Conservation (phyloP, 768 basidiomycete species). For the Thelephora aurantiotincta region DNA sequence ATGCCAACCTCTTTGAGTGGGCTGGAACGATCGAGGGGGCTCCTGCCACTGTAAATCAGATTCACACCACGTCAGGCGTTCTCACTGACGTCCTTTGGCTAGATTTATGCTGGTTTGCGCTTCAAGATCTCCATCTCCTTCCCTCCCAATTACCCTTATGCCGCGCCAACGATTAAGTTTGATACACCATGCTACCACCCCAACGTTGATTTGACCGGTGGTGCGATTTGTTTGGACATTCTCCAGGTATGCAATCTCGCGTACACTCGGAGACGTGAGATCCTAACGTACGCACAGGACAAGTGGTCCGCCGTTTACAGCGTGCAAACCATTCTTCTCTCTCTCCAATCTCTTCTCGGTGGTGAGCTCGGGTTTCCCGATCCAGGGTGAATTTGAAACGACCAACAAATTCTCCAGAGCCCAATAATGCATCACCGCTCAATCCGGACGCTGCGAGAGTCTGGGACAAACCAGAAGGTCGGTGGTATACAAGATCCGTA, state of each 20-base stretch:
- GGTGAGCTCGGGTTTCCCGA: constrained; percentile 27
- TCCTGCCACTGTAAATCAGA: constrained; percentile 46
- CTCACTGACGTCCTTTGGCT: constrained; percentile 5
- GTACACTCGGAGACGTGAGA: neutral
- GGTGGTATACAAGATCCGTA: constrained; percentile 6
- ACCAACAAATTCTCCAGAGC: constrained; percentile 34
- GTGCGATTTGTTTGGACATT: constrained; percentile 79
- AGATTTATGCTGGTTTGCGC: constrained; percentile 68
- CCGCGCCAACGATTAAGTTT: constrained; percentile 74
- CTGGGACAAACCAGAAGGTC: constrained; percentile 64
- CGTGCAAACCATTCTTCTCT: constrained; percentile 80
- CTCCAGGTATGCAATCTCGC: constrained; percentile 42
- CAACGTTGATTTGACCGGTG: constrained; percentile 69
- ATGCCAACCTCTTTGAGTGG: constrained; percentile 85
- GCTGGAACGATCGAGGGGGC: constrained; percentile 79
- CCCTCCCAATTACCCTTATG: constrained; percentile 81
- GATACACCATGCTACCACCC: constrained; percentile 87
- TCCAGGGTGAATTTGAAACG: neutral
- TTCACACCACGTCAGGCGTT: constrained; percentile 1
- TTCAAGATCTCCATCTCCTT: constrained; percentile 80
- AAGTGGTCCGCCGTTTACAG: constrained; percentile 93
- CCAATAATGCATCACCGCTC: constrained; percentile 85
- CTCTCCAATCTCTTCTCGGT: constrained; percentile 77
- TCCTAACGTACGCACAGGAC: constrained; percentile 31
- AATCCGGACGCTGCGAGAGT: constrained; percentile 76